These are phyloP conservation scores for Talinum fruticosum DNA, from an alignment of 148 eudicot species.

Conservation along the genomic window DNA sequence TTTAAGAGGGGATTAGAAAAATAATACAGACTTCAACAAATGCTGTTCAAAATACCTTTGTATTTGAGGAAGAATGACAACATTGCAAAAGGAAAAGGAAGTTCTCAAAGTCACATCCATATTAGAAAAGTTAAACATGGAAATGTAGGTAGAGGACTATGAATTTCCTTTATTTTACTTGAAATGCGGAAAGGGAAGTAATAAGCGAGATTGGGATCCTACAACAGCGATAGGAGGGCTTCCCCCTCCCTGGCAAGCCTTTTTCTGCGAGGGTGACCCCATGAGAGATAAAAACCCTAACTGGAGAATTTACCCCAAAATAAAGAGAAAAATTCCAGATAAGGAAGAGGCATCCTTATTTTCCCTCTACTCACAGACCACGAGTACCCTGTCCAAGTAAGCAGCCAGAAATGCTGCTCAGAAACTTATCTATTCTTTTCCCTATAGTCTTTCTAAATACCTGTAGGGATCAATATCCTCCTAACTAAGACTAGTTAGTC, in stretches of 20 bases:
- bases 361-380: neutral
- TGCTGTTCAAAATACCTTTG: neutral
- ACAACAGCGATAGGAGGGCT: neutral
- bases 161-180: neutral
- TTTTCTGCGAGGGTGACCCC: neutral
- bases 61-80: neutral
- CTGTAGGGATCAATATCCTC: neutral
- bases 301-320: neutral
- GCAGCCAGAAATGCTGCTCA: neutral
- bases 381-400: neutral
- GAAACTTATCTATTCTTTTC: neutral
- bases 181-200: neutral
- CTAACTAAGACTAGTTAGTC: neutral
- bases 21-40: neutral
- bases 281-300: neutral
- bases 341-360: neutral
- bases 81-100: neutral
- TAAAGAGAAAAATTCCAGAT: neutral
- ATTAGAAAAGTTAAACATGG: neutral
- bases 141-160: neutral
- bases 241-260: neutral
- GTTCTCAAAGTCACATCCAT: neutral
- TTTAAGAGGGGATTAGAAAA: neutral
- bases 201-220: neutral
- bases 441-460: neutral